Conservation (phyloP, 192 early-diverging fungal genomes). For the Geranomyces variabilis region DNA sequence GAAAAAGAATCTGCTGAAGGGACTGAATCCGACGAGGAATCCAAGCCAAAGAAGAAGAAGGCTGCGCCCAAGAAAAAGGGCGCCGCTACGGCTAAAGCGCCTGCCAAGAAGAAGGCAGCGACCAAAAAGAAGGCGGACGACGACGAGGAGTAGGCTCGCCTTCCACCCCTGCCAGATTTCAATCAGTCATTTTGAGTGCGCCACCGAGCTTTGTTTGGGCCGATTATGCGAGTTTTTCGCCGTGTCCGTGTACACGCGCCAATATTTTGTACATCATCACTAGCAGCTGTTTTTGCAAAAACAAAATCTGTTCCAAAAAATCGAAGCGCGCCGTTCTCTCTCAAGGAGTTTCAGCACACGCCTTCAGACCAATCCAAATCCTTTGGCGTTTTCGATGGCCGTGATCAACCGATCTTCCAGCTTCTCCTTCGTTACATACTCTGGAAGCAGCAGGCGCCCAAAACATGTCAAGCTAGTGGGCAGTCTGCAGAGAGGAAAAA, state of each 20-base stretch:
- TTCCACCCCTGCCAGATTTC: no score
- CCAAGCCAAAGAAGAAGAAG: not conserved
- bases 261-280: no score
- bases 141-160: no score
- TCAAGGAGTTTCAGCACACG: no score
- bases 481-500: conserved; percentile 45
- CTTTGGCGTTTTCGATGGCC: conserved; percentile 89
- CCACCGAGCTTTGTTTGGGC: no score
- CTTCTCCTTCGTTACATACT: conserved; percentile 74
- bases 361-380: conserved; percentile 89
- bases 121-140: not conserved
- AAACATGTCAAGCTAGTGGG: conserved; percentile 94
- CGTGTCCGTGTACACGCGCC: no score
- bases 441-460: conserved; percentile 82
- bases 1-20: not conserved
- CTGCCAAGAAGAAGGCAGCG: not conserved
- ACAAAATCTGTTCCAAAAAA: no score
- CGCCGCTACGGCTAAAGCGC: not conserved
- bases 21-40: conserved; percentile 2
- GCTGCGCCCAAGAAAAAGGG: not conserved
- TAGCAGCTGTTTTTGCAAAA: no score
- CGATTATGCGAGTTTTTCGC: no score
- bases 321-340: no score
- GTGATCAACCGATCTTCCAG: conserved; percentile 75
- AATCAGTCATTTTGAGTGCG: no score